Base-by-base conservation (phyloP, 2,329 filamentous ascomycete genomes). In the Cytospora piceae region DNA sequence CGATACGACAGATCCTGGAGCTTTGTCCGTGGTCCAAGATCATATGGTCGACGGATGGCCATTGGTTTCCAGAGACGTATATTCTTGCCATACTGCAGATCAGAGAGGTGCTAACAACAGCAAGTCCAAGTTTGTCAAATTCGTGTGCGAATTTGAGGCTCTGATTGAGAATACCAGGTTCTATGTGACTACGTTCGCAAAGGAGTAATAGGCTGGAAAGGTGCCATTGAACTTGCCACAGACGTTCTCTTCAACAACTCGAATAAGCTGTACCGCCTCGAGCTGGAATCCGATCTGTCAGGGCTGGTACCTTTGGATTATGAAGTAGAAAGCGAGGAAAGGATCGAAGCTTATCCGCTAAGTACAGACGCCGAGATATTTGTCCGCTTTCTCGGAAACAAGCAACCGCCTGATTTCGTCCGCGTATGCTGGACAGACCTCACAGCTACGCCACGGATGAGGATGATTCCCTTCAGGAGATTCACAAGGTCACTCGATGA, bases 351-450 rank as follows among this genome's bases (percentile, higher is more conserved):
- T n/a, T 65, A 68, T 5, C 55, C 3, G 27, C 27, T 29, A 29
- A 29, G 27, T 29, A 79, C 77, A 58, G 74, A 80, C 63, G 69
- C 74, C 24, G 73, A 79, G 29, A 62, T 77, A 1, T 78, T 80
- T 61, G 70, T 73, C 6, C 69, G 63, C 9, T 78, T 90, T 71
- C 74, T 87, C 12, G 74, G 77, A 22, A 74, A 77, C 22, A 81
- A 88, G 63, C 76, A 82, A 0, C 74, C 78, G 0, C 78, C 87
- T 5, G 86, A 88, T 67, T 94, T 89, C 72, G 76, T 96, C 22
- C 88, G 91, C 68, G 79, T 94, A 15, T 89, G 90, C 75, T 96
- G 90, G 87, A 80, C 90, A 29, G 92, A 96, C 75, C 90, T 91
- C 75, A 92, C 91, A n/a, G 86, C 87, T 2, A 90, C 85, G 2